Base-by-base conservation (phyloP, 2,329 filamentous ascomycete genomes). In the Aspergillus intermedius region DNA sequence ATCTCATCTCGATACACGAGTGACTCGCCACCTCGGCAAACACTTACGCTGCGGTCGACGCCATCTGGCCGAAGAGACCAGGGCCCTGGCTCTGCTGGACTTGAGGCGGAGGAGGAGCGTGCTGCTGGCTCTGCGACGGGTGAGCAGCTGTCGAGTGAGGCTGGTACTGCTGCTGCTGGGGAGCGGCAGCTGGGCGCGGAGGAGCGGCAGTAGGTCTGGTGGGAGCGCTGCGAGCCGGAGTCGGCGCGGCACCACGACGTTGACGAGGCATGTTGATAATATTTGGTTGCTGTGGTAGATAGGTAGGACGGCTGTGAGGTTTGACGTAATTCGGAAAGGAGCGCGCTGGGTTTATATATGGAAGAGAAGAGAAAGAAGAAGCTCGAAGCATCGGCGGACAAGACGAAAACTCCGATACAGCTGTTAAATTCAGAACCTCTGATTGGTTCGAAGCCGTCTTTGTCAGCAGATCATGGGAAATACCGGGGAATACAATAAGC, bases 61-160 rank as follows among this genome's bases (percentile, higher is more conserved):
- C 93, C 87, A 98, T 96, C 79, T 97, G 89, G 51, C 89, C 91
- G 60, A 98, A 89, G 9, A 98, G 79, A 55, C 93, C 91, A 4
- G 89, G 84, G 23, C 90, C 88, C 57, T 85, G 78, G 47, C 76
- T 73, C 57, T 72, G 74, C 52, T 73, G 70, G 44, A 66, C 66
- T 28, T 68, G 65, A 28, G 68, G 62, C 46, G 62, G 73, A 52
- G 67, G 62, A 54, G 66, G 70, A 48, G 81, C 79, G 48, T 76
- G 70, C 44, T 77, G 72, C 53, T 77, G 69, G 47, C 72, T 69
- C 42, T 77, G 69, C 46, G 72, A 61, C 32, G 71, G 68, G 49
- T 71, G 67, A 34, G 76, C 70, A 60, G 85, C 80, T 55, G 88
- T 88, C 49, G 86, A 78, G 60, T 87, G 81, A 66, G 86, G 82